Evolutionary conservation across 257 asterid genomes (phyloP).

Genomic region (Solanum arcanum): DNA sequence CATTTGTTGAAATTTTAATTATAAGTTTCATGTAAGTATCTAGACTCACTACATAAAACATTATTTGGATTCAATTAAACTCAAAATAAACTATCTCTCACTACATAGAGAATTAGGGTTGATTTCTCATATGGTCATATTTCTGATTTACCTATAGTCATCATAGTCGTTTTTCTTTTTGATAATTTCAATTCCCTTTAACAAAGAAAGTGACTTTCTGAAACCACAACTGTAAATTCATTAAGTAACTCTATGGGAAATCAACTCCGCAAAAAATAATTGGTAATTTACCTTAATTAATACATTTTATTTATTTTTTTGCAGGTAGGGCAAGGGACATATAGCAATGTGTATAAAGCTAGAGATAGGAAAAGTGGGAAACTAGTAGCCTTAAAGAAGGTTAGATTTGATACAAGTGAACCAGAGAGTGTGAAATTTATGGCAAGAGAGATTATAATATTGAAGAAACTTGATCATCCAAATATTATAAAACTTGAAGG

Average conservation of each 20-base stretch:
- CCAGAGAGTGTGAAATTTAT: slow-evolving; percentile 64
- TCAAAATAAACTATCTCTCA: too few relatives aligned
- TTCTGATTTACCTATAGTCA: not conserved
- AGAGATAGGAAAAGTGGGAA: slow-evolving; percentile 44
- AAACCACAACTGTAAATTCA: not conserved
- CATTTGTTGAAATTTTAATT: not conserved
- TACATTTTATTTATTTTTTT: not conserved
- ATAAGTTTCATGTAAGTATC: not conserved
- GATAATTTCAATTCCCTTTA: too few relatives aligned
- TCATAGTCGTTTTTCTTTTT: not conserved
- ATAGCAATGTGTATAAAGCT: slow-evolving; percentile 83
- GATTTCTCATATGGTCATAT: not conserved
- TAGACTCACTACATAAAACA: not conserved
- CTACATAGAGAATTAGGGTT: not conserved
- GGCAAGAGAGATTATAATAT: slow-evolving; percentile 77
- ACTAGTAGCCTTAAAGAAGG: slow-evolving; percentile 66
- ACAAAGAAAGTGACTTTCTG: not conserved
- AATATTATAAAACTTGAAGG: slow-evolving; percentile 76
- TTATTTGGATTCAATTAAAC: too few relatives aligned
- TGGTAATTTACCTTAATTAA: not conserved
- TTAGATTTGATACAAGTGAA: slow-evolving; percentile 73
- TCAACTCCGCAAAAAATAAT: not conserved
- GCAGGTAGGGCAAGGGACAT: slow-evolving; percentile 84
- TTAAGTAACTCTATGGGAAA: not conserved
- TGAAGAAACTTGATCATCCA: slow-evolving; percentile 63